A percentile compares a stretch with the other conserved stretches of the same genome.
phyloP scores from a whole-genome alignment of 2,329 filamentous ascomycete genomes.

The Xylariaceae sp. region DNA sequence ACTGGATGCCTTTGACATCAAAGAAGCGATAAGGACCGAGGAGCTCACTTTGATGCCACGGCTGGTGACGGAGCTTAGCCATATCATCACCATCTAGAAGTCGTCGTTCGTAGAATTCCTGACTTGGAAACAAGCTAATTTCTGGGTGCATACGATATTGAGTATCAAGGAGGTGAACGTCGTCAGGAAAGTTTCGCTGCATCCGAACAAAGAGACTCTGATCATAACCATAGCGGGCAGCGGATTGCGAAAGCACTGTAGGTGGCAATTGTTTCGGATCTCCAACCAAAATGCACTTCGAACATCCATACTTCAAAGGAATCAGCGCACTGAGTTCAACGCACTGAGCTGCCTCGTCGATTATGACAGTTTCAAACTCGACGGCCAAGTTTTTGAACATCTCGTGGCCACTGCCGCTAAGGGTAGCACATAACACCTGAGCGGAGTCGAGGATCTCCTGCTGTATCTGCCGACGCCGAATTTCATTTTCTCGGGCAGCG shows the following conservation, averaged over 20 bases:
- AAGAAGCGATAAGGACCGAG: slow-evolving; percentile 97
- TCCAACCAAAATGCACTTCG: slow-evolving; percentile 95
- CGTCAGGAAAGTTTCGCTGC: slow-evolving; percentile 87
- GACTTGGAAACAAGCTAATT: slow-evolving; percentile 89
- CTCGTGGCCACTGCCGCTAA: slow-evolving; percentile 95
- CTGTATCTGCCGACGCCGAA: slow-evolving; percentile 83
- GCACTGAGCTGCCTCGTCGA: slow-evolving; percentile 97
- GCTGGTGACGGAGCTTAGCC: slow-evolving; percentile 74
- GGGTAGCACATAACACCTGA: slow-evolving; percentile 91
- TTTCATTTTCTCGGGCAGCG: slow-evolving; percentile 81
- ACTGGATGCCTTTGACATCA: slow-evolving; percentile 88
- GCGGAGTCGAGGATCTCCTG: slow-evolving; percentile 90
- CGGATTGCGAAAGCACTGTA: slow-evolving; percentile 92
- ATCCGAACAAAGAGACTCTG: slow-evolving; percentile 98
- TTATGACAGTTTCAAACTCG: slow-evolving; percentile 98
- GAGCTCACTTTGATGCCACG: slow-evolving; percentile 84
- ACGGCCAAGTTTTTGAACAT: slow-evolving; percentile 95
- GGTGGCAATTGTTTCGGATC: slow-evolving; percentile 97
- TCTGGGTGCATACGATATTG: slow-evolving; percentile 99
- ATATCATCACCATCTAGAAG: slow-evolving; percentile 87
- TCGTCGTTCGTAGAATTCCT: slow-evolving; percentile 88
- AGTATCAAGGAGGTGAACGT: slow-evolving; percentile 93
- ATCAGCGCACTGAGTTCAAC: slow-evolving; percentile 97
- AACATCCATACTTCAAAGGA: slow-evolving; percentile 94
- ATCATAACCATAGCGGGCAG: slow-evolving; percentile 91